Percentiles rank a stretch among this genome's conserved stretches.
Evolutionary conservation across 129 eudicot species (phyloP).

Genomic region (Arctium minus): DNA sequence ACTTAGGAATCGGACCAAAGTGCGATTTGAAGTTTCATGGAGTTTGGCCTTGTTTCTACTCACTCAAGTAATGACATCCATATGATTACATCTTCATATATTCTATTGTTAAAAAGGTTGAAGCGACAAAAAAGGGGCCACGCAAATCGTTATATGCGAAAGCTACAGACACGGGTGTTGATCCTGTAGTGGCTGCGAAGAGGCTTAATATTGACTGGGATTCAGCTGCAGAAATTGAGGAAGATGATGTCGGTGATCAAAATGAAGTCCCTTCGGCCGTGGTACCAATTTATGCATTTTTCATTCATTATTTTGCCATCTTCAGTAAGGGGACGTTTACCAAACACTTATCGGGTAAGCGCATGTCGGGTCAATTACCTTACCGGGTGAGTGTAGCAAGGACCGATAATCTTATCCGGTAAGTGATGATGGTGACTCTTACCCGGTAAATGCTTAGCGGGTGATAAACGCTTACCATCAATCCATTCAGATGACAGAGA

Average conservation of each 20-base stretch:
- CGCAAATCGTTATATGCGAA: constrained; percentile 67
- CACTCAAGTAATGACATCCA: not conserved
- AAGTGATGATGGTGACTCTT: too few species aligned
- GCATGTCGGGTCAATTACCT: too few species aligned
- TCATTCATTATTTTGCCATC: not conserved
- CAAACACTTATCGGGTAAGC: not conserved
- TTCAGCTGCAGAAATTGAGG: constrained; percentile 88
- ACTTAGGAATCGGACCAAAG: not conserved
- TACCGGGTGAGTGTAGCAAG: too few species aligned
- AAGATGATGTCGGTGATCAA: constrained; percentile 43
- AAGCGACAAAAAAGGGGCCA: constrained; percentile 43
- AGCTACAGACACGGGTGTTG: constrained; percentile 81
- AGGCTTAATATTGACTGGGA: constrained; percentile 92
- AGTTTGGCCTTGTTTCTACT: not conserved
- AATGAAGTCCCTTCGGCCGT: constrained; percentile 65
- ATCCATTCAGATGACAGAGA: too few species aligned
- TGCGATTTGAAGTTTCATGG: not conserved
- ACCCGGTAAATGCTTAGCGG: too few species aligned
- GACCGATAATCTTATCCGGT: too few species aligned
- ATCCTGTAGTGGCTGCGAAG: constrained; percentile 81
- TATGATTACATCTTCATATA: not conserved
- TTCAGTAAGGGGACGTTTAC: not conserved
- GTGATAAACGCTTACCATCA: too few species aligned
- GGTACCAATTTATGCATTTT: constrained; percentile 36
- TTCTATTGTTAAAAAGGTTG: constrained; percentile 43